These are phyloP conservation scores for Podaxis sp. DNA, from an alignment of 768 basidiomycete species.

Conservation along the genomic window DNA sequence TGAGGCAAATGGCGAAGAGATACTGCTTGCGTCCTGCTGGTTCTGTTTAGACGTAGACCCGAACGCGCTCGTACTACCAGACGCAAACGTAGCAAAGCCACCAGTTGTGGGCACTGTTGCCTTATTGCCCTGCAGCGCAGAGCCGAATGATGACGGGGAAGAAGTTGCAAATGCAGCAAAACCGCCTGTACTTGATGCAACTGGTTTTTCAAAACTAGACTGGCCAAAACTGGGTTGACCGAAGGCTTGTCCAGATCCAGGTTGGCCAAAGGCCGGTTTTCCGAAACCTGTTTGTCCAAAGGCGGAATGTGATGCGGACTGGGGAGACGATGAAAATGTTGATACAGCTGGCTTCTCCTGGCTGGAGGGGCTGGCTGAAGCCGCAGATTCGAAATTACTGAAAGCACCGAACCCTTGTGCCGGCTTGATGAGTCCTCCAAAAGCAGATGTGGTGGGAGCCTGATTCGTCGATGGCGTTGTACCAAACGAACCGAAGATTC, in stretches of 20 bases:
- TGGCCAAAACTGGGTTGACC: conserved; percentile 26
- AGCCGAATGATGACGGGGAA: conserved; percentile 9
- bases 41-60: conserved; percentile 1
- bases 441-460: conserved; percentile 19
- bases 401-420: conserved; percentile 34
- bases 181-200: conserved; percentile 9
- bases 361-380: neutral
- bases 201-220: conserved; percentile 16
- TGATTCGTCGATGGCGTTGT: conserved; percentile 18
- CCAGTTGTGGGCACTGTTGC: neutral
- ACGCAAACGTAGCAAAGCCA: conserved; percentile 19
- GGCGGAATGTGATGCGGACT: conserved; percentile 12
- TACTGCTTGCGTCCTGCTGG: neutral
- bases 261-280: conserved; percentile 30
- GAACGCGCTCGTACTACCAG: conserved; percentile 10
- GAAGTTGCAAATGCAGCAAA: conserved; percentile 14
- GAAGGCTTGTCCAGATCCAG: conserved; percentile 29
- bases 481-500: conserved; percentile 34
- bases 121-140: neutral
- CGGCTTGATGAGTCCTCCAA: conserved; percentile 29
- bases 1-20: neutral
- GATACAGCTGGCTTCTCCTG: conserved; percentile 14
- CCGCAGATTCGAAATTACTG: conserved; percentile 17
- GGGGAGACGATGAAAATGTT: conserved; percentile 16
- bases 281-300: conserved; percentile 21